Conservation (phyloP, 148 eudicot species). For the Pharnaceum exiguum region DNA sequence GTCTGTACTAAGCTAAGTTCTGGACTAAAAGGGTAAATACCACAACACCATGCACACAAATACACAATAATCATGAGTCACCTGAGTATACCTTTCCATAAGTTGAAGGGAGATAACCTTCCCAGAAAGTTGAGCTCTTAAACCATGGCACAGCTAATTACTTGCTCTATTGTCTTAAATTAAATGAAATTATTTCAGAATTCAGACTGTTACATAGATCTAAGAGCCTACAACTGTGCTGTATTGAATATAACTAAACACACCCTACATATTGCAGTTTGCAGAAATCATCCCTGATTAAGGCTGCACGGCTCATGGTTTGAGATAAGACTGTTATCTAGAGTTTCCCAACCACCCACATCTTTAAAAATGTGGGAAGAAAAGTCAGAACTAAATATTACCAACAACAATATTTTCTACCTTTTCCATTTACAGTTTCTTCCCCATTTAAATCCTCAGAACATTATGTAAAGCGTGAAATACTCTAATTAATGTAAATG, state of each 20-base stretch:
- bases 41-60: too few species aligned
- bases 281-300: constrained; percentile 18
- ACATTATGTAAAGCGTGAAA: constrained; percentile 1
- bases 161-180: constrained; percentile 6
- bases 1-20: too few species aligned
- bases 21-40: too few species aligned
- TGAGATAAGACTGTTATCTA: neutral
- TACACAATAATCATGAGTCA: too few species aligned
- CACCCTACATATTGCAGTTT: constrained; percentile 15
- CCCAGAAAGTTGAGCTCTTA: neutral
- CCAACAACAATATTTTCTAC: neutral
- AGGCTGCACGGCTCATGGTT: constrained; percentile 32
- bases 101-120: too few species aligned
- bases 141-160: neutral
- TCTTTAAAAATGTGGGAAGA: neutral
- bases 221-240: constrained; percentile 18
- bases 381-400: neutral
- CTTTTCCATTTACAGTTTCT: neutral
- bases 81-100: too few species aligned
- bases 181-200: neutral
- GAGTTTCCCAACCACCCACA: constrained; percentile 6
- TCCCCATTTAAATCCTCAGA: neutral
- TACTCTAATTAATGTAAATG: constrained; percentile 26
- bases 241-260: constrained; percentile 4
- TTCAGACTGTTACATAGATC: neutral